Evolutionary conservation across 2,329 filamentous ascomycete species (phyloP).

Genomic region (Emericellopsis atlantica): DNA sequence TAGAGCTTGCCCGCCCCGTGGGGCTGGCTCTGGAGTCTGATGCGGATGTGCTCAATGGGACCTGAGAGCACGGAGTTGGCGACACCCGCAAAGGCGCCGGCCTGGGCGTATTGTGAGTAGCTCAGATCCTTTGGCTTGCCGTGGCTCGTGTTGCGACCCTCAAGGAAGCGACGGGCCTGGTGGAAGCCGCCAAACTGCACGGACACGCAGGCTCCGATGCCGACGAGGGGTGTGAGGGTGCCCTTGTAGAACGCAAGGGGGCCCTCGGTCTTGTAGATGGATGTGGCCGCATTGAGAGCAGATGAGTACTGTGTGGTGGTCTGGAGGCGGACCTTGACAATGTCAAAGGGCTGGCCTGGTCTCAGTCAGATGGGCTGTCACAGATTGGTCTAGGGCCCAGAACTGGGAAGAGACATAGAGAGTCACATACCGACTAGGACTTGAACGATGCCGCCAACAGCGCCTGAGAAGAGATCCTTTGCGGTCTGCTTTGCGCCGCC

Average conservation of each 20-base stretch:
- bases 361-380: background rate
- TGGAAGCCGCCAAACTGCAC: constrained; percentile 98
- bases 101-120: constrained; percentile 78
- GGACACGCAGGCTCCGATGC: constrained; percentile 95
- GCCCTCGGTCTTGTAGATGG: constrained; percentile 82
- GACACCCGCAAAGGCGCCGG: constrained; percentile 85
- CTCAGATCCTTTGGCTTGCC: constrained; percentile 44
- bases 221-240: constrained; percentile 84
- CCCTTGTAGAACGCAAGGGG: constrained; percentile 95
- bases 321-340: constrained; percentile 94
- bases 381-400: too few relatives aligned
- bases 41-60: constrained; percentile 94
- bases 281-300: constrained; percentile 66
- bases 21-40: constrained; percentile 90
- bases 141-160: constrained; percentile 52
- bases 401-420: background rate
- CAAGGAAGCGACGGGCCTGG: constrained; percentile 75
- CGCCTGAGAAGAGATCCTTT: constrained; percentile 88
- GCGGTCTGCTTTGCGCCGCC: constrained; percentile 43
- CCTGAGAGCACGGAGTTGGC: constrained; percentile 80
- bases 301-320: constrained; percentile 72
- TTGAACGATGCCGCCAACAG: constrained; percentile 84
- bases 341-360: constrained; percentile 65
- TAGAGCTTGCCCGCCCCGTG: constrained; percentile 74
- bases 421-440: constrained; percentile 67